Base-by-base conservation (phyloP, 768 basidiomycete genomes). In the Hemileccinum impolitum region DNA sequence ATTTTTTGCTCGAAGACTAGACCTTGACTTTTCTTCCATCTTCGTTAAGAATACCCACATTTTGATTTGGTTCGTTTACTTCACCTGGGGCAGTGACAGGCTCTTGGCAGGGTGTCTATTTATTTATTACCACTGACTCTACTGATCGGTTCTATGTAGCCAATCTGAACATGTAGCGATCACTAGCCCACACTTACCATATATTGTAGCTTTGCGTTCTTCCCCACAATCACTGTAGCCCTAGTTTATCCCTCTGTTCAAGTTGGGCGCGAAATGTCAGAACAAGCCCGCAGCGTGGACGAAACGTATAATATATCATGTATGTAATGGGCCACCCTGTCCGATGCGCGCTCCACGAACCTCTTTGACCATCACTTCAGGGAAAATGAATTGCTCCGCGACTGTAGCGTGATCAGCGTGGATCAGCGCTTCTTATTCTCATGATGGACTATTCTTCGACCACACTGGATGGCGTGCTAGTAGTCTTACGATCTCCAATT, bases 1-100 rank as follows among this genome's bases (percentile, higher is more conserved):
- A 90, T 63, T 89, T 85, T 66, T 70, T 90, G 49, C 74, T 90
- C 41, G 85, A 87, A 51, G 84, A 85, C 60, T 87, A 69, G 67
- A 34, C 45, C 37, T 43, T 32, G 8, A 26, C 23, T 19, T 17
- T n/a, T 12, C 10, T 38, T 43, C 35, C 42, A 10, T 2, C 10
- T 62, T 59, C 49, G 49, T 52, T 64, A 50, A 31, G n/a, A 17
- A 50, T 49, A 47, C 49, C 47, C 37, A n/a, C 40, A 34, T 39
- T 51, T 49, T 47, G 12, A 23, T 9, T 8, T 40, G 31, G 21
- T 18, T 50, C 34, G 23, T 47, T 52, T 38, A n/a, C 23, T 52
- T 51, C n/a, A 19, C 17, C 38, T 23, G 35, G 46, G 53, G 50
- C 50, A 53, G 51, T 15, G 45, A 49, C 39, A 51, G 43, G 47